phyloP scores from a whole-genome alignment of 495 filamentous ascomycete genomes.

The Neurospora sp. region DNA sequence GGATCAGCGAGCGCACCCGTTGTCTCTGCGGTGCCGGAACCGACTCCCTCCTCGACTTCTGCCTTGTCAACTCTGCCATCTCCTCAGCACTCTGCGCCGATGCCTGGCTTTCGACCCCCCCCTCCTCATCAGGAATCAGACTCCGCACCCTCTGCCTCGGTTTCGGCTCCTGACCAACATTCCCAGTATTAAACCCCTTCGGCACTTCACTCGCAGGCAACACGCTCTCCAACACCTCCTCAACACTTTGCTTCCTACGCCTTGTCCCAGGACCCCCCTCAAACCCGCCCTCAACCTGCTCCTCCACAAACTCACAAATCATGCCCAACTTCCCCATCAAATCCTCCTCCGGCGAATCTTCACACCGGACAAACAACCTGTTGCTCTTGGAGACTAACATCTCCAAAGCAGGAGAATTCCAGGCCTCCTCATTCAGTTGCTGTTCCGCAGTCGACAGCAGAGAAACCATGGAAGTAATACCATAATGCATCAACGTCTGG shows the following conservation, averaged over 20 bases:
- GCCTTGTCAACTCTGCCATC: neutral
- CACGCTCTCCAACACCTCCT: neutral
- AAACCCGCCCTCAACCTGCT: neutral
- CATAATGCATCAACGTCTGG: neutral
- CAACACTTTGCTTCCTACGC: neutral
- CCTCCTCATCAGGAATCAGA: neutral
- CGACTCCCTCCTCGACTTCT: neutral
- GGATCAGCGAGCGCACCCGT: neutral
- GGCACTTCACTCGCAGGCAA: neutral
- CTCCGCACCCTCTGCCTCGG: neutral
- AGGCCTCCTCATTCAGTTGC: neutral
- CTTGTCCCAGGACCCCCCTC: neutral
- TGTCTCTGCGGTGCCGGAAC: neutral
- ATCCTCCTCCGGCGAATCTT: neutral
- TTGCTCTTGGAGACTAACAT: neutral
- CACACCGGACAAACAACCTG: neutral
- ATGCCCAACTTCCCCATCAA: neutral
- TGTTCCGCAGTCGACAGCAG: neutral
- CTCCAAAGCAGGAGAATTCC: neutral
- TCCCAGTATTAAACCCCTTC: neutral
- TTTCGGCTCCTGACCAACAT: neutral
- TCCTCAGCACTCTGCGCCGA: neutral
- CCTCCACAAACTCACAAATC: neutral
- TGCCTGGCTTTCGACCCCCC: neutral
- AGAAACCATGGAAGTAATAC: neutral